Evolutionary conservation across 1,139 yeast species (phyloP), one percentile per base, ranked within the genome.

Genomic region (Candida mesenterica): DNA sequence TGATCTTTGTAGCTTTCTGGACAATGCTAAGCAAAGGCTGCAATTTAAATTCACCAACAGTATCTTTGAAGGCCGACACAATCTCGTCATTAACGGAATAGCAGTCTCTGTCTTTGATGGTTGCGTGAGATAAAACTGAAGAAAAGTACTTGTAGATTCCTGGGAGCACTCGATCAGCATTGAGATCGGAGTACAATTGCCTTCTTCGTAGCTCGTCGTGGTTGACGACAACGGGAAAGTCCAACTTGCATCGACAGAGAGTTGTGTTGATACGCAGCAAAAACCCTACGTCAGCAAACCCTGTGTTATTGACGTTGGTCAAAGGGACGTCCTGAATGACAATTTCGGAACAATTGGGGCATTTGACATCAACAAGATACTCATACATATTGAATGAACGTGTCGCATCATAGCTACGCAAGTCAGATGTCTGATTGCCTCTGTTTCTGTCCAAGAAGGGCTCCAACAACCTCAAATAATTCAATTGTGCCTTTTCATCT

Each of bases 201-300:
- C 62, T 40, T 18, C 44, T 50, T 12, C 56, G 36, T 20, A 58
- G 40, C 7, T 43, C 45, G 5, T 51, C 50, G 31, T 57, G 61
- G 3, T 16, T 28, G 20, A 36, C 13, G 4, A n/a, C 30, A 10
- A 16, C n/a, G 10, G 13, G 8, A n/a, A 16, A 28, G 14, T 9
- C 8, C n/a, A 10, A 28, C 7, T 5, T n/a, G 17, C 30, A 28
- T 18, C 10, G 4, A 8, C 20, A 17, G n/a, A n/a, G n/a, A 6
- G n/a, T 10, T 9, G 30, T 15, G 22, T 10, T 17, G 5, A 8
- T 16, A 9, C 9, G 14, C 7, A 28, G 27, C 13, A 19, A 18
- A 17, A 37, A 37, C 9, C 24, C 24, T 9, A 7, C 16, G 20
- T 37, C 40, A 6, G 56, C 52, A 43, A 59, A 60, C 9, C 63